Conservation (phyloP, 202 grass and related monocot genomes). For the Panicum virgatum region DNA sequence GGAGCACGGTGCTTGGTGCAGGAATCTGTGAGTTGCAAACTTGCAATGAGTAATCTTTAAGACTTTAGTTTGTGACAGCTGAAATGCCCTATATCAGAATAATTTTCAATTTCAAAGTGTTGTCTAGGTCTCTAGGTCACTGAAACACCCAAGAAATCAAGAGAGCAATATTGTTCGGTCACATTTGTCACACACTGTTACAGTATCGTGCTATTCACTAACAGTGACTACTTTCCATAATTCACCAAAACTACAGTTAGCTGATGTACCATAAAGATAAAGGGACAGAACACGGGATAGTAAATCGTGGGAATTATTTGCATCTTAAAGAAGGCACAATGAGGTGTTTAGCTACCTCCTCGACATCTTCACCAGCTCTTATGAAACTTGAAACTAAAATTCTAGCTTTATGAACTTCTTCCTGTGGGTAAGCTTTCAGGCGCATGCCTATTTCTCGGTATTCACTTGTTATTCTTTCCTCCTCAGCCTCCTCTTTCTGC, state of each 20-base stretch:
- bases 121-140: background rate
- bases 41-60: background rate
- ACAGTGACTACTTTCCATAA: slow-evolving; percentile 3
- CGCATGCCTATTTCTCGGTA: slow-evolving; percentile 90
- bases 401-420: slow-evolving; percentile 84
- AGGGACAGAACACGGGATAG: background rate
- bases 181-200: slow-evolving; percentile 24
- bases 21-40: background rate
- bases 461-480: slow-evolving; percentile 68
- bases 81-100: background rate
- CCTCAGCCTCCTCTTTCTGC: slow-evolving; percentile 78
- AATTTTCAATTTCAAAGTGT: background rate
- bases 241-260: slow-evolving; percentile 13
- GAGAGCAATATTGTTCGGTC: background rate
- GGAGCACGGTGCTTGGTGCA: background rate
- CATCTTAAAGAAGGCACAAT: background rate
- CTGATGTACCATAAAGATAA: background rate
- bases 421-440: slow-evolving; percentile 86
- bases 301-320: background rate
- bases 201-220: background rate
- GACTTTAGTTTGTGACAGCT: background rate
- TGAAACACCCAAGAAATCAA: slow-evolving; percentile 7
- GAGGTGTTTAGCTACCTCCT: slow-evolving; percentile 55
- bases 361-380: slow-evolving; percentile 73
- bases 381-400: slow-evolving; percentile 95